These are phyloP conservation scores for Stephanodiscus minutulus DNA, from an alignment of 108 stramenopile genomes.

Conservation along the genomic window DNA sequence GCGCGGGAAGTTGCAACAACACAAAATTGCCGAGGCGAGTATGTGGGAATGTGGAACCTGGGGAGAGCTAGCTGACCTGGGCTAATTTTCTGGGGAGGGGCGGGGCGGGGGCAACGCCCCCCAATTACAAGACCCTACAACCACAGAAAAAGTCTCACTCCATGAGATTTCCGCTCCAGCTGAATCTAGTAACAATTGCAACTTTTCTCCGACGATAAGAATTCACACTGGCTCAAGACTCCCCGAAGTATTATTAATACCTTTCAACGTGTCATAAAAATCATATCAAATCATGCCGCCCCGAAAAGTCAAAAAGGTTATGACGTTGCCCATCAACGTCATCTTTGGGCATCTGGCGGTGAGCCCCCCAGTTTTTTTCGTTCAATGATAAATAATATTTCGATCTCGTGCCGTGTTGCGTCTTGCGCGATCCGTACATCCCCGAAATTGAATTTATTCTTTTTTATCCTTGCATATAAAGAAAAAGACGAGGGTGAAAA, in stretches of 20 bases:
- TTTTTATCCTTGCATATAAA: constrained; percentile 41
- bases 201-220: background rate
- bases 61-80: too few species aligned
- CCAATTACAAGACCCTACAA: too few species aligned
- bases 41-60: too few species aligned
- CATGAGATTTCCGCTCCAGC: too few species aligned
- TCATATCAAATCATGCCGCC: constrained; percentile 56
- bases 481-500: constrained; percentile 92
- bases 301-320: constrained; percentile 89
- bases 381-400: constrained; percentile 8
- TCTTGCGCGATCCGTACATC: constrained; percentile 8
- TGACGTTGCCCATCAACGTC: constrained; percentile 96
- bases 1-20: too few species aligned
- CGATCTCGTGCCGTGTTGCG: background rate
- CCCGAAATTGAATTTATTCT: background rate
- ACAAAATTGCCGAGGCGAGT: too few species aligned
- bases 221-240: background rate
- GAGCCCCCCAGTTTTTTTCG: constrained; percentile 51
- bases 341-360: constrained; percentile 96
- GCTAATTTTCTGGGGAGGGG: too few species aligned
- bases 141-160: too few species aligned
- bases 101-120: too few species aligned
- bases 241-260: background rate
- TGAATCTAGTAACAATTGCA: too few species aligned
- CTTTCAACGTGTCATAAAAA: background rate